phyloP scores from a whole-genome alignment of 192 early-diverging fungal genomes.

The Gonapodya prolifera region DNA sequence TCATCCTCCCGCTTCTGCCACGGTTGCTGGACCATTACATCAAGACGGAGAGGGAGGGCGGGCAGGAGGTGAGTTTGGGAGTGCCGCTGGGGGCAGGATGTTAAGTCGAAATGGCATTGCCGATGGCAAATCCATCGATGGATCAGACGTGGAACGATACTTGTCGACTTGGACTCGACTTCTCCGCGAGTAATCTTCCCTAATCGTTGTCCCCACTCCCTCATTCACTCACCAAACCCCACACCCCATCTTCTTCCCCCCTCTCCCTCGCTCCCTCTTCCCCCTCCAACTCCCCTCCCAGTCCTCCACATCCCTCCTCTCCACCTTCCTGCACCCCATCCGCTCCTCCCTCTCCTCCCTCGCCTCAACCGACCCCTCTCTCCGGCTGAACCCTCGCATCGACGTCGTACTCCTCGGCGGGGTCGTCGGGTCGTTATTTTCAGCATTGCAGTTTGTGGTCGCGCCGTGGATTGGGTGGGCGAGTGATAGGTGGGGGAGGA shows the following conservation, averaged over 20 bases:
- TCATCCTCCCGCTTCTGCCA: conserved; percentile 90
- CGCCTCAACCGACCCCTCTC: not conserved
- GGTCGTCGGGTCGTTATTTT: conserved; percentile 81
- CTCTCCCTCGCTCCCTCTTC: no score
- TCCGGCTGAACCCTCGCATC: conserved; percentile 11
- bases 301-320: not conserved
- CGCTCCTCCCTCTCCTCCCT: not conserved
- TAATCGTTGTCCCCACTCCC: no score
- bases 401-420: conserved; percentile 85
- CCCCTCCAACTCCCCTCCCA: no score
- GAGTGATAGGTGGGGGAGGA: conserved; percentile 68
- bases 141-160: no score
- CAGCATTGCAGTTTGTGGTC: conserved; percentile 79
- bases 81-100: no score
- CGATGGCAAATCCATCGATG: no score
- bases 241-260: no score
- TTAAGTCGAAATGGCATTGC: no score
- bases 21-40: conserved; percentile 80
- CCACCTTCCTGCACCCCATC: not conserved
- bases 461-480: conserved; percentile 72
- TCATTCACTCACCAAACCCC: no score
- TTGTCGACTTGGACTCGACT: no score
- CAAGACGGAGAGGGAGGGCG: not conserved
- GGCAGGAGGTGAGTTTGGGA: not conserved
- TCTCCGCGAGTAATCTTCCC: no score